Evolutionary conservation across 2,329 filamentous ascomycete species (phyloP).

Genomic region (Hypomyces rosellus): DNA sequence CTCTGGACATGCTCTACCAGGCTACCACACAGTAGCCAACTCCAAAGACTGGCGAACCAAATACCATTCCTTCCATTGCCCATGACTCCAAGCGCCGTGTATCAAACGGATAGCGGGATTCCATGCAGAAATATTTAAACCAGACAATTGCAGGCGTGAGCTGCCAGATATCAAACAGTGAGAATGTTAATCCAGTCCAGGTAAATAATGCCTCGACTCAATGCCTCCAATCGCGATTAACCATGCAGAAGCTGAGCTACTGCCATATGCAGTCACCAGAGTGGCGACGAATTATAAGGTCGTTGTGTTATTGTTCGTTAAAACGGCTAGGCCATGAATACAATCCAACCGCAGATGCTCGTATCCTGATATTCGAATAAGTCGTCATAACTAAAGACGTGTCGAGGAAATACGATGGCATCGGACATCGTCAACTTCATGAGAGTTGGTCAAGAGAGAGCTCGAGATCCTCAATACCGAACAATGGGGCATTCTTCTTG

Average conservation of each 20-base stretch:
- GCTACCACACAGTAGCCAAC: conserved; percentile 26
- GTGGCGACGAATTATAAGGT: conserved; percentile 16
- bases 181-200: conserved; percentile 23
- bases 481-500: conserved; percentile 64
- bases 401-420: conserved; percentile 2
- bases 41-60: conserved; percentile 30
- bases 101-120: conserved; percentile 29
- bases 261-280: conserved; percentile 1
- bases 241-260: conserved; percentile 16
- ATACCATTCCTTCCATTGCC: conserved; percentile 28
- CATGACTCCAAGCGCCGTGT: conserved; percentile 36
- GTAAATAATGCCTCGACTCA: conserved; percentile 12
- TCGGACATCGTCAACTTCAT: conserved; percentile 19
- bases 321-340: conserved; percentile 18
- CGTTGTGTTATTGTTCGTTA: conserved; percentile 31
- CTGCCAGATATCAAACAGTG: conserved; percentile 21
- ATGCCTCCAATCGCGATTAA: conserved; percentile 18
- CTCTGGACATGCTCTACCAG: conserved; percentile 9
- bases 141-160: conserved; percentile 22
- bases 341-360: conserved; percentile 22
- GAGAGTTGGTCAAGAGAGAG: conserved; percentile 44
- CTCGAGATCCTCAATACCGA: conserved; percentile 47
- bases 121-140: conserved; percentile 30
- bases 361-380: conserved; percentile 22
- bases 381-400: conserved; percentile 10